Percentiles rank a stretch among this genome's conserved stretches.
phyloP scores from a whole-genome alignment of 116 monocot species.

The Posidonia oceanica region DNA sequence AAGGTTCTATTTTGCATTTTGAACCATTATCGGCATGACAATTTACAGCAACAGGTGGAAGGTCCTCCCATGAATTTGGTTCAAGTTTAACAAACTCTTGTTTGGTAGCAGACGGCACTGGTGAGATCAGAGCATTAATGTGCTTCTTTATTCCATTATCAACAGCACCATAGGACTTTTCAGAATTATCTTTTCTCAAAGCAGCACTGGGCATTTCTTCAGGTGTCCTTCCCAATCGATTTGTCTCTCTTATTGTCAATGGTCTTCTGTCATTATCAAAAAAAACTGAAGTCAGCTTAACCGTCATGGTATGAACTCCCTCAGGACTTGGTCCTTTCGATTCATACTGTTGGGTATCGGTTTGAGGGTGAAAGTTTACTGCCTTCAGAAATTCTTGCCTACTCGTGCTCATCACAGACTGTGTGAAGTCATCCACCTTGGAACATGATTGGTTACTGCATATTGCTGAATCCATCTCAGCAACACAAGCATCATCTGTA shows the following conservation, averaged over 20 bases:
- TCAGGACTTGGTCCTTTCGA: slow-evolving; percentile 10
- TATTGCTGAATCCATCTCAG: slow-evolving; percentile 62
- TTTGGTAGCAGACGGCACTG: neutral
- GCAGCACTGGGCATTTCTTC: neutral
- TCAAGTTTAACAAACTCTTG: neutral
- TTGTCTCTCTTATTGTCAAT: neutral
- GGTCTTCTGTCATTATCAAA: neutral
- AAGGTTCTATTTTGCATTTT: neutral
- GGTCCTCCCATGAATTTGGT: neutral
- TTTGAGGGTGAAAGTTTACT: slow-evolving; percentile 4
- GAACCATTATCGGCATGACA: neutral
- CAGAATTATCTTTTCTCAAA: slow-evolving; percentile 1
- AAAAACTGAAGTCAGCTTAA: neutral
- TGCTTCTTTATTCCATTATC: neutral
- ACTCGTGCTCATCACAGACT: slow-evolving; percentile 13
- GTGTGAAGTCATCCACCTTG: slow-evolving; percentile 35
- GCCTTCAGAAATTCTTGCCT: slow-evolving; percentile 18
- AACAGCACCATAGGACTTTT: neutral
- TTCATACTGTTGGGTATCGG: slow-evolving; percentile 20
- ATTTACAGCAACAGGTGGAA: neutral
- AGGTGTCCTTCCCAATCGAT: neutral
- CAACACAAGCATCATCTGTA: slow-evolving; percentile 52
- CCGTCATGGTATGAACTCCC: slow-evolving; percentile 10
- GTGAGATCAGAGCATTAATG: neutral
- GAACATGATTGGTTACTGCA: slow-evolving; percentile 67